These are phyloP conservation scores for Trichoderma lentiforme DNA, from an alignment of 2,329 filamentous ascomycete species.

Conservation along the genomic window DNA sequence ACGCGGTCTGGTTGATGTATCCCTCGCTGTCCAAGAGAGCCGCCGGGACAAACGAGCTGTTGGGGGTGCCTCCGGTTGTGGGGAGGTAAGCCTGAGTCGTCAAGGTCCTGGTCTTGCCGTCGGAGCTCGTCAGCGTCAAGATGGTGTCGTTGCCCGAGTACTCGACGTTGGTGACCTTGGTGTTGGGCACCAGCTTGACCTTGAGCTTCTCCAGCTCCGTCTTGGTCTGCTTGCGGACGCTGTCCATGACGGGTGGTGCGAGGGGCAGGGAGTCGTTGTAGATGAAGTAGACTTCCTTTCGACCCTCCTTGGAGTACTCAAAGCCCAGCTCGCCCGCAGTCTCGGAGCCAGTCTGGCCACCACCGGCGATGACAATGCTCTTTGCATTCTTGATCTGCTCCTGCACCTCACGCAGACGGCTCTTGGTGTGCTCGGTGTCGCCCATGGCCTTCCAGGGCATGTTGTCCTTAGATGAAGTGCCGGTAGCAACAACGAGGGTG, in stretches of 20 bases:
- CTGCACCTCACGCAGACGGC: constrained; percentile 36
- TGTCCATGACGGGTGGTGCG: constrained; percentile 29
- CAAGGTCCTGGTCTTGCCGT: constrained; percentile 38
- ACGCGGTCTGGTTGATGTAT: constrained; percentile 37
- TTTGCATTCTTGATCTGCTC: constrained; percentile 40
- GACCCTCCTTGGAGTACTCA: constrained; percentile 41
- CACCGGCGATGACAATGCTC: constrained; percentile 51
- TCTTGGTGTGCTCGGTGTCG: constrained; percentile 42
- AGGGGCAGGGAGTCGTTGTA: constrained; percentile 40
- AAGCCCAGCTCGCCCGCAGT: constrained; percentile 50
- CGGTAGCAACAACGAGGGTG: constrained; percentile 54
- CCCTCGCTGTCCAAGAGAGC: constrained; percentile 34
- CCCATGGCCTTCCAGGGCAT: constrained; percentile 50
- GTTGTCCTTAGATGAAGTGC: constrained; percentile 40
- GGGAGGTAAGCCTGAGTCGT: constrained; percentile 46
- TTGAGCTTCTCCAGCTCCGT: constrained; percentile 43
- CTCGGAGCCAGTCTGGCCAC: constrained; percentile 50
- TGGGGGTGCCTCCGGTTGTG: constrained; percentile 43
- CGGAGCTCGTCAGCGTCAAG: constrained; percentile 34
- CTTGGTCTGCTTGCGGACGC: constrained; percentile 38
- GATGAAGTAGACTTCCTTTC: constrained; percentile 47
- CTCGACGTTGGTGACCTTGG: constrained; percentile 34
- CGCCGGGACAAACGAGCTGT: constrained; percentile 43
- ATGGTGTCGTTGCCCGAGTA: constrained; percentile 27
- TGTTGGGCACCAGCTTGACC: constrained; percentile 40